Percentiles rank a stretch among this genome's conserved stretches.
phyloP scores from a whole-genome alignment of 2,329 filamentous ascomycete species.

The Colletotrichum orchidophilum region DNA sequence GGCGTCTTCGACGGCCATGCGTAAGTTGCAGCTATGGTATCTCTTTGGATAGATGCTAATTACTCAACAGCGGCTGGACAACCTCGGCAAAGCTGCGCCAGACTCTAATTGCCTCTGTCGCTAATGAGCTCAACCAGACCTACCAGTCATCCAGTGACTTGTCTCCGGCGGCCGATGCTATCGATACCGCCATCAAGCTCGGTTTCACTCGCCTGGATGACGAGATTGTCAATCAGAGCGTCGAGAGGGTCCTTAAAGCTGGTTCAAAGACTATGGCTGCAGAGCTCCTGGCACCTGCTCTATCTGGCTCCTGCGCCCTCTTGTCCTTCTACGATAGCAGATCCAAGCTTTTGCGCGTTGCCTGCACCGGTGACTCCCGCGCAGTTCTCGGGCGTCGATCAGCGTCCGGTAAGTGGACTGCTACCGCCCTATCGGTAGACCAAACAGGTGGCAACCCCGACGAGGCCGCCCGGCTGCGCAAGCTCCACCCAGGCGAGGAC shows the following conservation, averaged over 20 bases:
- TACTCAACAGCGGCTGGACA: constrained; percentile 82
- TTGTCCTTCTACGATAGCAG: constrained; percentile 95
- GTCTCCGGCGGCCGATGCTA: constrained; percentile 79
- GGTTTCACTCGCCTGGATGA: constrained; percentile 90
- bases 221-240: constrained; percentile 93
- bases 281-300: constrained; percentile 88
- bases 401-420: constrained; percentile 87
- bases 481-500: constrained; percentile 88
- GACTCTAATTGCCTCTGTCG: constrained; percentile 90
- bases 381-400: constrained; percentile 88
- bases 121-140: constrained; percentile 89
- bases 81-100: constrained; percentile 96
- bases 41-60: neutral
- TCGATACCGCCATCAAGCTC: constrained; percentile 91
- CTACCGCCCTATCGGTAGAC: constrained; percentile 88
- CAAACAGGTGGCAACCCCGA: constrained; percentile 91
- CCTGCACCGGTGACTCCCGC: constrained; percentile 95
- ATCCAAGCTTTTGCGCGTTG: constrained; percentile 88
- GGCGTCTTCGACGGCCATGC: constrained; percentile 98
- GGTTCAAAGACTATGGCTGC: constrained; percentile 92
- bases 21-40: constrained; percentile 56
- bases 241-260: constrained; percentile 88
- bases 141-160: constrained; percentile 77
- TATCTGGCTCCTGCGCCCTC: constrained; percentile 96
- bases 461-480: constrained; percentile 83